Conservation (phyloP, 164 flowering plant genomes). For the Taxillus chinensis region DNA sequence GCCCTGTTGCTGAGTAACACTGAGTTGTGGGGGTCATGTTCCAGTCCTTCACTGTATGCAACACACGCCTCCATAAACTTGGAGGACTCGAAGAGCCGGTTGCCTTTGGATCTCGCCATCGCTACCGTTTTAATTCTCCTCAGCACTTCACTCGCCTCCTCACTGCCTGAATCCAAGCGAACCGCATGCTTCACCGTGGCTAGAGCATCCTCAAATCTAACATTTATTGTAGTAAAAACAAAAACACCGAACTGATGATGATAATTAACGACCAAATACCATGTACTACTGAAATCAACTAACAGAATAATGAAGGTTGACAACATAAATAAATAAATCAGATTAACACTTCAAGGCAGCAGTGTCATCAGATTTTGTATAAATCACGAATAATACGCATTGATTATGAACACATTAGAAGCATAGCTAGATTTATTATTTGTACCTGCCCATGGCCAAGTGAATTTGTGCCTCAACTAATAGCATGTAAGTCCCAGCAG, state of each 20-base stretch:
- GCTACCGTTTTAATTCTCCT: conserved; percentile 39
- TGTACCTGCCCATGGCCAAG: conserved; percentile 71
- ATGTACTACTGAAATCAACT: not conserved
- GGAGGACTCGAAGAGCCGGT: conserved; percentile 53
- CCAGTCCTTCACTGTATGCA: conserved; percentile 59
- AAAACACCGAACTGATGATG: no score
- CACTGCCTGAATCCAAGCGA: conserved; percentile 42
- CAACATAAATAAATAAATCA: no score
- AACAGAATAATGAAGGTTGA: no score
- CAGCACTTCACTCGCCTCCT: conserved; percentile 24
- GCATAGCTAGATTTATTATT: not conserved
- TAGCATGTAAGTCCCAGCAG: conserved; percentile 20
- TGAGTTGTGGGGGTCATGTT: conserved; percentile 62
- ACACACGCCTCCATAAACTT: conserved; percentile 52
- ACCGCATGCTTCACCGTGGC: conserved; percentile 42
- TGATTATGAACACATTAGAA: no score
- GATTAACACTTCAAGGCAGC: no score
- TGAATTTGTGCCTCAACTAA: conserved; percentile 47
- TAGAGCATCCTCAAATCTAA: conserved; percentile 72
- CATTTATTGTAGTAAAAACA: not conserved
- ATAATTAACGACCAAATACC: not conserved
- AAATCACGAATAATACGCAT: no score
- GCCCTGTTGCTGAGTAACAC: conserved; percentile 76
- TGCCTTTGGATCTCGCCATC: conserved; percentile 55
- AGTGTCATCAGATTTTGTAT: no score